Base-by-base conservation (phyloP, 768 basidiomycete genomes). In the Pleurotus salmoneostramineus region DNA sequence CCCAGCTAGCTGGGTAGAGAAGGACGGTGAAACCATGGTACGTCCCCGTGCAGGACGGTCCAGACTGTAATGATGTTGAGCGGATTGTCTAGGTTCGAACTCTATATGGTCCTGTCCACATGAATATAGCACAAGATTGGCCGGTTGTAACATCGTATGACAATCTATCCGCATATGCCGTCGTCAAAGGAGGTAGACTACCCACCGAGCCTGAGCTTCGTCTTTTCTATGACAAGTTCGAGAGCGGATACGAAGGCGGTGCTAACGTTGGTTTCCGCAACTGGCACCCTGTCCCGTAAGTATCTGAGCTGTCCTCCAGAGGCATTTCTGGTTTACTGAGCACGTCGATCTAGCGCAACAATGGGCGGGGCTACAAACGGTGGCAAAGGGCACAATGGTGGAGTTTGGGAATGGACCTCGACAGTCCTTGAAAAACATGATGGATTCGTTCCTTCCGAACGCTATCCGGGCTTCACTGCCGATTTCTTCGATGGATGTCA, bases 331-430 rank as follows among this genome's bases (percentile, higher is more conserved):
- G 36, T 21, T 14, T 56, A 45, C 35, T 47, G 10, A 54, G 57
- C 35, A 4, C 40, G 21, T 32, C n/a, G 12, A 8, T 47, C 7
- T 50, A 91, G 89, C 33, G 83, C 89, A 17, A 92, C 91, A 44
- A 83, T 83, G 2, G 91, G 89, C 36, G 70, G 77, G 60, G 73
- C 74, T 59, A 74, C 69, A 51, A 65, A 67, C 58, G 77, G 70
- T 17, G 83, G 84, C 2, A 82, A 75, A 68, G 89, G 91, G 8
- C 83, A 85, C 61, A 98, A 99, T 63, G 97, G 97, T 5, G 97
- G 97, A 4, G 89, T 97, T 12, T 99, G 96, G 95, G 95, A 98
- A 75, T 98, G 95, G 95, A 97, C 96, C 0, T 89, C 88, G 15
- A 95, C 94, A 12, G 63, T 79, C 32, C 81, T 95, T 46, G 87